phyloP scores from a whole-genome alignment of 2,329 filamentous ascomycete species.

The Thelonectria discophora region DNA sequence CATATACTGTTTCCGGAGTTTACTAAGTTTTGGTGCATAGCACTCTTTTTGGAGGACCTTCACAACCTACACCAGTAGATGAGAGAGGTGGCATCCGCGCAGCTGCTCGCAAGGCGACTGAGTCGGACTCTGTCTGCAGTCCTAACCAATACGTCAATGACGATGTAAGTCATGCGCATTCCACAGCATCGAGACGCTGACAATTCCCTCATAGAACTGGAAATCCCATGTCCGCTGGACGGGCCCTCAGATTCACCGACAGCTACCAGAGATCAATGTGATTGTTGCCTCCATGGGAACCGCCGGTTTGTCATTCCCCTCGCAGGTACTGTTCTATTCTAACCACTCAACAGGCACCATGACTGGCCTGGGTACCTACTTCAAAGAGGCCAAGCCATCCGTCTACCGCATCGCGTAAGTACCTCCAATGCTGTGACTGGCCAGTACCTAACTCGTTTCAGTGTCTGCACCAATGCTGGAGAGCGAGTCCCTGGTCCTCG shows the following conservation, averaged over 20 bases:
- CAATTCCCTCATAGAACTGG: slow-evolving; percentile 53
- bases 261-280: slow-evolving; percentile 64
- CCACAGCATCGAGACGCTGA: not conserved
- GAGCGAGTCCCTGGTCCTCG: slow-evolving; percentile 68
- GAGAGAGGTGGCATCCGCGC: slow-evolving; percentile 45
- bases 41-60: slow-evolving; percentile 45
- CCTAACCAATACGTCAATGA: slow-evolving; percentile 49
- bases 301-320: slow-evolving; percentile 28
- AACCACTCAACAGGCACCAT: slow-evolving; percentile 47
- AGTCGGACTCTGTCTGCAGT: slow-evolving; percentile 43
- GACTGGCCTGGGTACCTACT: slow-evolving; percentile 60
- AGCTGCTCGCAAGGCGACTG: slow-evolving; percentile 42
- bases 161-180: slow-evolving; percentile 33
- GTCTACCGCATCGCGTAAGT: slow-evolving; percentile 50
- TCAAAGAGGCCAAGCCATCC: slow-evolving; percentile 60
- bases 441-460: slow-evolving; percentile 36
- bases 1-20: not conserved
- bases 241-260: slow-evolving; percentile 64
- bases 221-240: slow-evolving; percentile 66
- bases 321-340: too few species aligned
- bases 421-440: not conserved
- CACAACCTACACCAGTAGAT: slow-evolving; percentile 47
- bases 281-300: slow-evolving; percentile 66
- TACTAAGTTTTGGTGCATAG: slow-evolving; percentile 31
- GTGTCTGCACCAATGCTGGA: slow-evolving; percentile 65